phyloP scores from a whole-genome alignment of 108 stramenopile species.

The Skeletonema marinoi region DNA sequence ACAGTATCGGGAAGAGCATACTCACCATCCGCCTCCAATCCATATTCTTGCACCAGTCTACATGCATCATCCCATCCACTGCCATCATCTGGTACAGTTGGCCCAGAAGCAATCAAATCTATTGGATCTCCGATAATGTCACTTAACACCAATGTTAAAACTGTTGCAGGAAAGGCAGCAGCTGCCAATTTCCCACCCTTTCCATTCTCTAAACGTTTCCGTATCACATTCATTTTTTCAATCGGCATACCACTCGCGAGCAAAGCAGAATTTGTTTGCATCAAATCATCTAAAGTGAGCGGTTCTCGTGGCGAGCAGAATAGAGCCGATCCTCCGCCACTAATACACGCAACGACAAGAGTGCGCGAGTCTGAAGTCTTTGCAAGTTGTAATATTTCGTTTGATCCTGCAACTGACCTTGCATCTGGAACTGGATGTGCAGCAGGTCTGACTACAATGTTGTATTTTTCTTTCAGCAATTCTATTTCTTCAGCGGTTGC shows the following conservation, averaged over 20 bases:
- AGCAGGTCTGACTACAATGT: constrained; percentile 56
- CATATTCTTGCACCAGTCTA: constrained; percentile 57
- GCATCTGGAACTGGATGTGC: constrained; percentile 87
- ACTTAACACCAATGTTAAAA: constrained; percentile 67
- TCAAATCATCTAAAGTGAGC: constrained; percentile 67
- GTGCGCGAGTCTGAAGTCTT: constrained; percentile 42
- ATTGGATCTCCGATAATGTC: constrained; percentile 90
- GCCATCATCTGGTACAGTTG: constrained; percentile 77
- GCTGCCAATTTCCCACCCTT: constrained; percentile 80
- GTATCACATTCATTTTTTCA: constrained; percentile 83
- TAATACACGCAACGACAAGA: constrained; percentile 72
- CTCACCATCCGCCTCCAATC: constrained; percentile 43
- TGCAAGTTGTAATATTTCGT: constrained; percentile 59
- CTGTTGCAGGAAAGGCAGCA: constrained; percentile 59
- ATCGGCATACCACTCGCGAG: constrained; percentile 82
- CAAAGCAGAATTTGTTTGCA: constrained; percentile 57
- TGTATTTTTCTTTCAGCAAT: constrained; percentile 40
- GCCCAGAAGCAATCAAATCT: constrained; percentile 88
- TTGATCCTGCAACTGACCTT: constrained; percentile 63
- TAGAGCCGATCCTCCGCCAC: constrained; percentile 85
- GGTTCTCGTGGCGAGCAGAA: constrained; percentile 72
- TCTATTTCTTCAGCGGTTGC: constrained; percentile 63
- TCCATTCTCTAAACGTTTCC: constrained; percentile 77
- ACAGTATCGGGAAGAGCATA: constrained; percentile 35
- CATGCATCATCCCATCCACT: constrained; percentile 62